Evolutionary conservation across 208 protist genomes (phyloP), one percentile per base, ranked within the genome.

Genomic region (Crithidia brevicula): DNA sequence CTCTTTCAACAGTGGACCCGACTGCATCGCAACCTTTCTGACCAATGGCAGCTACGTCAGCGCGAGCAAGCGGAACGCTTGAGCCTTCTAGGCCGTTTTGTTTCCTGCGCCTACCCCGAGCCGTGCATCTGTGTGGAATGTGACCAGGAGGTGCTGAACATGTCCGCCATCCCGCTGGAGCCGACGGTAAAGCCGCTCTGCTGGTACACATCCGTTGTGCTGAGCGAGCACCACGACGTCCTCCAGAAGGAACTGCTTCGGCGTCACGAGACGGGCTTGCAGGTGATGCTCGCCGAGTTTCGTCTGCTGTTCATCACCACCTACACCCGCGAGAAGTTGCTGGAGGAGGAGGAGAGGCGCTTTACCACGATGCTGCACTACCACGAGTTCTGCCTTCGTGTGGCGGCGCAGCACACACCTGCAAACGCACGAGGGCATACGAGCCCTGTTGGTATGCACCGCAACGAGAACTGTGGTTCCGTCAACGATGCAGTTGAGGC

Each of bases 81-180:
- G 1, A 27, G 0, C 22, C 28, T 93, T 1, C 67, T 93, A 1
- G 73, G 65, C 20, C 42, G 77, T 28, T 91, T 86, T 59, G 45
- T 83, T 5, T 91, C 85, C 4, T 91, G 85, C 58, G 28, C 27
- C n/a, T 62, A 66, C 42, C 84, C 84, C 13, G 34, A 69, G 15
- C 74, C 84, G 25, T 90, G 84, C 40, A 46, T 59, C 9, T 82
- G 75, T 53, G 53, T 86, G 23, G 58, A 56, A 13, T 82, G 67
- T 51, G 84, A 90, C 46, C 60, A 81, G 40, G 76, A 88, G 60
- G 66, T 91, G 43, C 67, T 85, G 18, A 68, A 79, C 75, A 63
- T 78, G 63, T 91, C 85, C 9, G 61, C 67, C 36, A 71, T 86
- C 20, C 64, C 47, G 13, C 63, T 84, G 3, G 77, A 82, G 62